Conservation (phyloP, 306 rosid genomes). For the Delonix regia region DNA sequence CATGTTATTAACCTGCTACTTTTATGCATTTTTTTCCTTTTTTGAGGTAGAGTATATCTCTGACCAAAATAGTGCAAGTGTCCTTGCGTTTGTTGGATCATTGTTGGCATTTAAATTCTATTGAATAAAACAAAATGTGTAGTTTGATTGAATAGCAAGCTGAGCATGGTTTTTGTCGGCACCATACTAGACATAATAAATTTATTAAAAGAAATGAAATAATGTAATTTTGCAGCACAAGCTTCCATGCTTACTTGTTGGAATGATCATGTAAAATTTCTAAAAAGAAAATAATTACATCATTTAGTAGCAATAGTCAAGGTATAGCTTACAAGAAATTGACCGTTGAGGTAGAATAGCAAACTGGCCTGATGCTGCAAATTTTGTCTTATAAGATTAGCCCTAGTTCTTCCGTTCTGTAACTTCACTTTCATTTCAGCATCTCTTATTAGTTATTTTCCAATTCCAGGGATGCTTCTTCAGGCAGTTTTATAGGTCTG, state of each 20-base stretch:
- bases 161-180: not conserved
- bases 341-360: not conserved
- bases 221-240: not conserved
- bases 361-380: not conserved
- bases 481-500: conserved; percentile 89
- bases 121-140: not conserved
- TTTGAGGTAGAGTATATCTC: not conserved
- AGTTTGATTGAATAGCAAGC: not conserved
- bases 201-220: not conserved
- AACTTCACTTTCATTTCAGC: not conserved
- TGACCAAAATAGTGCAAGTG: not conserved
- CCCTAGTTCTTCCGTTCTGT: not conserved
- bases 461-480: conserved; percentile 84
- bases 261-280: not conserved
- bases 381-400: not conserved
- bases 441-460: conserved; percentile 21
- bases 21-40: conserved; percentile 14
- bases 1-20: conserved; percentile 17
- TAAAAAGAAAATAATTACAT: not conserved
- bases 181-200: too few relatives aligned
- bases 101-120: not conserved
- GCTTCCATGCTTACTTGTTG: not conserved
- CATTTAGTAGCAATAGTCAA: not conserved
- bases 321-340: not conserved
- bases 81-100: conserved; percentile 4